Base-by-base conservation (phyloP, 2,329 filamentous ascomycete genomes). In the Calonectria pseudoreteaudii region DNA sequence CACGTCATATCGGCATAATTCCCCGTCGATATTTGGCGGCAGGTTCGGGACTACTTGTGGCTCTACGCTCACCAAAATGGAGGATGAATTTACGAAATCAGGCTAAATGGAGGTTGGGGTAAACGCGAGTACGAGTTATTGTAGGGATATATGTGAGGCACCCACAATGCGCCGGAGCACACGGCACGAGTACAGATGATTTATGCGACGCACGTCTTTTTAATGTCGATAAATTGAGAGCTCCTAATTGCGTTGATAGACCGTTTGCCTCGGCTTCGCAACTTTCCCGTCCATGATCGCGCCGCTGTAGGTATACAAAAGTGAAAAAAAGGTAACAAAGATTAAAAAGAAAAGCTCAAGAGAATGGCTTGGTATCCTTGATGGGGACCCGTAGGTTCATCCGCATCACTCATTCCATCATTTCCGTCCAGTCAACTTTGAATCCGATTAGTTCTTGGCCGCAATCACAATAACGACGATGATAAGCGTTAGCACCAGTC, bases 401-500 rank as follows among this genome's bases (percentile, higher is more conserved):
- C 34, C 56, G 11, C 47, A 58, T 66, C 47, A 28, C 65, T 41
- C 41, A 52, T 44, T 28, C 66, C 58, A 31, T 53, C 28, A 31
- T n/a, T 62, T 53, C 38, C 41, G 41, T 44, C 10, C 44, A 18
- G 16, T 20, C 31, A 11, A 64, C n/a, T 66, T 75, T 60, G 73
- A 30, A 65, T 20, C 60, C 20, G 64, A 73, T 53, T 74, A 81
- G 69, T 87, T 89, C 85, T 90, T 91, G 68, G 88, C 81, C 3
- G 88, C 86, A 73, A 91, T 86, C 34, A 91, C 85, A 72, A 91
- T 89, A n/a, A 88, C 86, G 77, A 90, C 79, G 58, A 92, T 79
- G 77, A 92, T 90, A 75, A 92, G 82, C 56, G 88, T 82, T 31
- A 97, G 85, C 2, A 96, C 95, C 56, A 98, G 82, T 5, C 85